These are phyloP conservation scores for Priceomyces haplophilus DNA, from an alignment of 805 yeast species.

Conservation along the genomic window DNA sequence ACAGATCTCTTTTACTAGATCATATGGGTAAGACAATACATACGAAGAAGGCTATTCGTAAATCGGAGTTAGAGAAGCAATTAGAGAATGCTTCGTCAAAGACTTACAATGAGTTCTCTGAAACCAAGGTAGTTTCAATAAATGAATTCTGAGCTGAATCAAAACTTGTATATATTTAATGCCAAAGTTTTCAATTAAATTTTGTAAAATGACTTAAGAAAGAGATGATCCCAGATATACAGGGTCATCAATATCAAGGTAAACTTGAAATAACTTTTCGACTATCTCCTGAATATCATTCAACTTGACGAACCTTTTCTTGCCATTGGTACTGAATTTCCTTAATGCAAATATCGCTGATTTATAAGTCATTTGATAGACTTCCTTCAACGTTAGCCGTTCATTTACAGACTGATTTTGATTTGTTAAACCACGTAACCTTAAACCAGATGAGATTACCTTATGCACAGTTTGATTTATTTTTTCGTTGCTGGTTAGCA, in stretches of 20 bases:
- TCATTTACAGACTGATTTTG: slow-evolving; percentile 25
- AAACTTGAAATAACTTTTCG: slow-evolving; percentile 36
- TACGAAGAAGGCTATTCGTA: slow-evolving; percentile 23
- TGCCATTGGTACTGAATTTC: slow-evolving; percentile 31
- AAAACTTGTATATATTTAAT: slow-evolving; percentile 8
- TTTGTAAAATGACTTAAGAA: background rate
- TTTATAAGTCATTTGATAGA: slow-evolving; percentile 40
- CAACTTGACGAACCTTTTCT: slow-evolving; percentile 16
- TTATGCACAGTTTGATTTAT: slow-evolving; percentile 31
- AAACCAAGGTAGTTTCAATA: slow-evolving; percentile 17
- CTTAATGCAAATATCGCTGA: slow-evolving; percentile 38
- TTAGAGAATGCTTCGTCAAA: slow-evolving; percentile 30
- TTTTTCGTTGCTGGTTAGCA: slow-evolving; percentile 26
- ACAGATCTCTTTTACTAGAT: slow-evolving; percentile 38
- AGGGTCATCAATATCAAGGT: slow-evolving; percentile 30
- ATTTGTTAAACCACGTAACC: slow-evolving; percentile 38
- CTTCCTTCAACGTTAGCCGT: slow-evolving; percentile 35
- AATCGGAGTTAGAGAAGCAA: slow-evolving; percentile 34
- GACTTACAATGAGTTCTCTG: slow-evolving; percentile 13
- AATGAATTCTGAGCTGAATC: slow-evolving; percentile 18
- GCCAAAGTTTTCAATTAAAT: background rate
- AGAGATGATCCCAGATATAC: background rate
- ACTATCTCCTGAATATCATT: slow-evolving; percentile 38
- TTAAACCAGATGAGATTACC: slow-evolving; percentile 38
- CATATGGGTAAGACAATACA: slow-evolving; percentile 20